Evolutionary conservation across 2,329 filamentous ascomycete genomes (phyloP).

Genomic region (Cladosporium phlei): DNA sequence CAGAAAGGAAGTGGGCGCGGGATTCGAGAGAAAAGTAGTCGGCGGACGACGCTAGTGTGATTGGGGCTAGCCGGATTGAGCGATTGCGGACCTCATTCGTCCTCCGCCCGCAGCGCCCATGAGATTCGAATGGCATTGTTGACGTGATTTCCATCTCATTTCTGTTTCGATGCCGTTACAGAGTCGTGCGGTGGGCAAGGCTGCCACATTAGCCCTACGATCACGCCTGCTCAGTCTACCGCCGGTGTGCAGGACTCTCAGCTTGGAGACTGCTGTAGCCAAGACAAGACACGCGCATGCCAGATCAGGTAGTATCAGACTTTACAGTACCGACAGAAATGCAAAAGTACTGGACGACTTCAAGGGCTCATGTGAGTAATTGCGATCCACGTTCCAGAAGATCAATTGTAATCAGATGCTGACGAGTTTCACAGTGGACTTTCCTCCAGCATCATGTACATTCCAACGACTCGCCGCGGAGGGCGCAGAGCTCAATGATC

Average conservation of each 20-base stretch:
- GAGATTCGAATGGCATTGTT: neutral
- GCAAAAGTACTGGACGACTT: slow-evolving; percentile 22
- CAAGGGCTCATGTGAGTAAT: slow-evolving; percentile 22
- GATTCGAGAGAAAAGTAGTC: slow-evolving; percentile 17
- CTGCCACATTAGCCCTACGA: neutral
- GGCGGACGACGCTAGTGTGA: too few relatives aligned
- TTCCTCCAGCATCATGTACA: slow-evolving; percentile 42
- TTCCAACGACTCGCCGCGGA: slow-evolving; percentile 26
- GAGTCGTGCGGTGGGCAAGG: slow-evolving; percentile 1
- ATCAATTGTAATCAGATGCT: neutral
- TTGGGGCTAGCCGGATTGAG: too few relatives aligned
- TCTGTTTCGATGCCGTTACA: slow-evolving; percentile 1
- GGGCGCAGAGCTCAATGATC: slow-evolving; percentile 23
- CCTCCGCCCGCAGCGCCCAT: slow-evolving; percentile 1
- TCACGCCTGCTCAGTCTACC: slow-evolving; percentile 5
- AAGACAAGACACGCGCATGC: neutral
- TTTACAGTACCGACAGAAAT: neutral
- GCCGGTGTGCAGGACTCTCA: slow-evolving; percentile 1
- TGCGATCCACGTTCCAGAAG: neutral
- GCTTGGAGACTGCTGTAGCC: neutral
- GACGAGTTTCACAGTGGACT: too few relatives aligned
- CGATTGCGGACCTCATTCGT: slow-evolving; percentile 3
- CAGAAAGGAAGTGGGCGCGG: slow-evolving; percentile 30
- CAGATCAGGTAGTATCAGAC: neutral
- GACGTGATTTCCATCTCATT: too few relatives aligned